Evolutionary conservation across 2,329 filamentous ascomycete species (phyloP), one percentile per base, ranked within the genome.

Genomic region (Thyridium curvatum): DNA sequence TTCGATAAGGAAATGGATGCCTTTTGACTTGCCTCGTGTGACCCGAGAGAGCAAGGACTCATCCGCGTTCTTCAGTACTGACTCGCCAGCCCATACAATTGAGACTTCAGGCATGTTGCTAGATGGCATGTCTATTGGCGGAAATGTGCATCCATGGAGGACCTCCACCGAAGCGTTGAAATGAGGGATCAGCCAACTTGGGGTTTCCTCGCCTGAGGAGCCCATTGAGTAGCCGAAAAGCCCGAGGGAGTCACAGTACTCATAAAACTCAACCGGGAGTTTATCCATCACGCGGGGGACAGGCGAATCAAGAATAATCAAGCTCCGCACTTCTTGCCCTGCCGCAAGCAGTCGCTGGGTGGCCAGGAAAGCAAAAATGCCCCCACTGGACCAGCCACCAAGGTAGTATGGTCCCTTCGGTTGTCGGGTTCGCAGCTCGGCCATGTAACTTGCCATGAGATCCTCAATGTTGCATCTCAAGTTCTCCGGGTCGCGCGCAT

Each of bases 321-420:
- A 15, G 8, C 31, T 18, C 3, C 28, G 13, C 8, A 38, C 37
- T n/a, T 34, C 30, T 3, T 38, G 30, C 12, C 37, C 37, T 3
- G 13, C 14, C n/a, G 28, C 31, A n/a, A 26, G 16, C 15, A 38
- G 37, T 18, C 26, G 31, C n/a, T 28, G 31, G 8, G 65, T 63
- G 4, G 62, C 62, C 39, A 74, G 68, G 46, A 67, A 79, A 12
- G 75, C 73, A 37, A 71, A 66, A 31, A 77, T 70, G 10, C 75
- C 74, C 28, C 77, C 77, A 5, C 72, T 73, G 13, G 70, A 78
- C 76, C 75, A 80, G n/a, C 77, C 76, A 40, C 69, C 71, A 1
- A 78, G 56, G 37, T 66, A 58, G 52, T 76, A 77, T 2, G 72
- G 68, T 0, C 74, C 76, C 34, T 61, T 48, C 8, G 74, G 71